Evolutionary conservation across 2,329 filamentous ascomycete species (phyloP), one percentile per base, ranked within the genome.

Genomic region (Penicillium concentricum): DNA sequence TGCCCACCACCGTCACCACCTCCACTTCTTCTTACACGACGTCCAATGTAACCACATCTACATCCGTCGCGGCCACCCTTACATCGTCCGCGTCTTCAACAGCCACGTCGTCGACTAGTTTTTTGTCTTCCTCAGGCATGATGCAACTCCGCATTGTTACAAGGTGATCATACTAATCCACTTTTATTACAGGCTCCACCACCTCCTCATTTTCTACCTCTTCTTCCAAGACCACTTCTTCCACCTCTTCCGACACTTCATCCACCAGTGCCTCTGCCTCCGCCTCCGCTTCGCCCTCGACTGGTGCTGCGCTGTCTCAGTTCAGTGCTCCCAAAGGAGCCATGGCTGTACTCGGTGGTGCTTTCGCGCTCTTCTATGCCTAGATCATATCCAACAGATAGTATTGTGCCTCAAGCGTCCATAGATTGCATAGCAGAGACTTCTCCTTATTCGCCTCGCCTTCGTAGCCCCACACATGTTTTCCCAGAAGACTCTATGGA

Each of bases 101-200:
- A 10, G 2, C 34, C 26, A 35, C 41, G 59, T 37, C 48, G 24
- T 57, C 50, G 18, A 54, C 54, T 18, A 54, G 38, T 38, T 16
- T 50, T 48, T 44, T 30, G 28, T 56, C 49, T 44, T 44, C 42
- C 30, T 57, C 50, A 57, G 54, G 54, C 54, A 57, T 53, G 54
- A 56, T 48, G 43, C 50, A 54, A 34, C 54, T 48, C 43, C 54
- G 8, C 30, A 39, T 15, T 48, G 2, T 20, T 54, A 30, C 13
- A 44, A 46, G n/a, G 22, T 5, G 2, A 32, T 15, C 12, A 48
- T 57, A 57, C 54, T 53, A 39, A 53, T 16, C 39, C 9, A 12
- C 2, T 4, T 10, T 42, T 39, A 47, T 32, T 26, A 9, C 34
- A 53, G 51, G 5, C 42, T 39, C 50, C 12, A 45, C 41, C 30